These are phyloP conservation scores for Articulospora tetracladia DNA, from an alignment of 495 filamentous ascomycete genomes.

Conservation along the genomic window DNA sequence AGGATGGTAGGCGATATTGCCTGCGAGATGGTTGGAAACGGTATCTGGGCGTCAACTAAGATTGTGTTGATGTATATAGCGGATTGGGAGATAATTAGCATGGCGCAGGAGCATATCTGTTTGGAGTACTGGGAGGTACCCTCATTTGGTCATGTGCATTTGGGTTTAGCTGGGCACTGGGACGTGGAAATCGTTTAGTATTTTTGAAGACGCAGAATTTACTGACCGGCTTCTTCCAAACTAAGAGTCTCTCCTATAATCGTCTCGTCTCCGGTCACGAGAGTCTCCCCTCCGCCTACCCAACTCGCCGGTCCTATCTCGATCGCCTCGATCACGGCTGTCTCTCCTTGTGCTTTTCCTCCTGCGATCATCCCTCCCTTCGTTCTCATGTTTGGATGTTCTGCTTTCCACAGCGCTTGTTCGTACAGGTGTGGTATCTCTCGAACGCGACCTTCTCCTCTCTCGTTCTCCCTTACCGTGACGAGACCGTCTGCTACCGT, in stretches of 20 bases:
- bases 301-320: conserved; percentile 1
- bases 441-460: conserved; percentile 22
- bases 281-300: conserved; percentile 11
- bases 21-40: conserved; percentile 76
- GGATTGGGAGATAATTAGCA: conserved; percentile 12
- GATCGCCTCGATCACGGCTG: conserved; percentile 6
- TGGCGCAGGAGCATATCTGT: conserved; percentile 12
- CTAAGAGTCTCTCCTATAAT: conserved; percentile 20
- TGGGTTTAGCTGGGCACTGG: background rate
- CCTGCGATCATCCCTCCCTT: conserved; percentile 26
- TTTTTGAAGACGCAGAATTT: background rate
- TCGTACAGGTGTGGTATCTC: conserved; percentile 8
- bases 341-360: conserved; percentile 27
- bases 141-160: background rate
- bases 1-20: conserved; percentile 58
- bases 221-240: conserved; percentile 9
- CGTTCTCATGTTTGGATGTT: conserved; percentile 7
- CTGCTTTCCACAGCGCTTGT: background rate
- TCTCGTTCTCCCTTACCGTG: conserved; percentile 23
- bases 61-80: background rate
- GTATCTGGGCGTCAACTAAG: conserved; percentile 54
- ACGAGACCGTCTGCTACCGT: conserved; percentile 18
- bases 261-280: conserved; percentile 18
- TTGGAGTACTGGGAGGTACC: background rate
- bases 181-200: background rate